Evolutionary conservation across 2,329 filamentous ascomycete genomes (phyloP).

Genomic region (Sporothrix euskadiensis): DNA sequence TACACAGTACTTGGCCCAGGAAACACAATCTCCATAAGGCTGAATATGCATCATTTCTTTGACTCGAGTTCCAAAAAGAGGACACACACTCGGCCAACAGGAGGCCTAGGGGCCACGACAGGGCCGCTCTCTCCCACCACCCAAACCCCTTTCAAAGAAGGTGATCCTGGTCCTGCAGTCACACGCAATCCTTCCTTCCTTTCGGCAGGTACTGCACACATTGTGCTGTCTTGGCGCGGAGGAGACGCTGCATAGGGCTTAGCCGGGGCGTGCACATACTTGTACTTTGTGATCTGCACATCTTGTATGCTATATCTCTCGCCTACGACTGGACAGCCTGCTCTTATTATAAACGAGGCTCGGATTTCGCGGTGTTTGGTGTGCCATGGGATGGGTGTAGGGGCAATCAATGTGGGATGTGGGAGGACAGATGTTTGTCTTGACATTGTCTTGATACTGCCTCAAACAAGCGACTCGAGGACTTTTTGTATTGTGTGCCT

Average conservation of each 20-base stretch:
- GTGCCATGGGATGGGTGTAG: neutral
- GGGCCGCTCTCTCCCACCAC: neutral
- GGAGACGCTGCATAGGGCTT: neutral
- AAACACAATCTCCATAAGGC: slow-evolving; percentile 2
- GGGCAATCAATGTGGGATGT: neutral
- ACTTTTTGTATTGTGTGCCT: neutral
- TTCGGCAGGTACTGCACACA: neutral
- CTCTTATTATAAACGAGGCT: neutral
- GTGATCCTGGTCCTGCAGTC: slow-evolving; percentile 14
- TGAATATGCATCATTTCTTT: neutral
- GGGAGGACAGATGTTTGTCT: neutral
- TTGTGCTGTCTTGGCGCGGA: neutral
- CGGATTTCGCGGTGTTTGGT: too few species aligned
- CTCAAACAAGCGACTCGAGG: slow-evolving; percentile 12
- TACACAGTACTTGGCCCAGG: neutral
- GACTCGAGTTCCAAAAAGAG: neutral
- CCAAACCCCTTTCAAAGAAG: neutral
- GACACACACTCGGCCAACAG: neutral
- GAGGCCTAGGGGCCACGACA: neutral
- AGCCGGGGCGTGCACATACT: neutral
- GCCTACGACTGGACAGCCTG: neutral
- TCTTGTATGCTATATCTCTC: neutral
- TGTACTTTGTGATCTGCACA: too few species aligned
- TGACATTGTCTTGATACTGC: neutral
- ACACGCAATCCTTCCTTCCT: neutral